Percentiles rank a stretch among this genome's conserved stretches.
These are phyloP conservation scores for Barnettozyma hawaiiensis DNA, from an alignment of 1,139 yeast genomes.

Conservation along the genomic window DNA sequence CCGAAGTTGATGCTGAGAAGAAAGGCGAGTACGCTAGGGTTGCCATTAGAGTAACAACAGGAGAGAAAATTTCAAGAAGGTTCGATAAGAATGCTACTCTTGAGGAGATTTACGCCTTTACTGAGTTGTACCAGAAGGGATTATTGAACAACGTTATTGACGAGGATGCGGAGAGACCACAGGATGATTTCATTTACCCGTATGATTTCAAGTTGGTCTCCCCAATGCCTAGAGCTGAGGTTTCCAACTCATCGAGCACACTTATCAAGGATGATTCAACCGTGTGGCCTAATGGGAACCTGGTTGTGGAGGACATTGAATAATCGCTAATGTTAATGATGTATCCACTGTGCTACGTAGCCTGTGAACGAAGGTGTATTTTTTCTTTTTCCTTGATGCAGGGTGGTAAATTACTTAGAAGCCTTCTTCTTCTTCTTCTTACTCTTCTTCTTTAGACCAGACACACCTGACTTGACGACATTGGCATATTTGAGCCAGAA, in stretches of 20 bases:
- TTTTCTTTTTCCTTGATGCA: too few relatives aligned
- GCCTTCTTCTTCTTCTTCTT: constrained; percentile 32
- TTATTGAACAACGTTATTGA: constrained; percentile 29
- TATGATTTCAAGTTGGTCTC: constrained; percentile 44
- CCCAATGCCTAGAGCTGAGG: constrained; percentile 51
- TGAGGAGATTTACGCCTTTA: constrained; percentile 56
- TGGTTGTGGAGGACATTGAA: constrained; percentile 44
- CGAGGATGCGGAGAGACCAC: constrained; percentile 29
- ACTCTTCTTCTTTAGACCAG: constrained; percentile 56
- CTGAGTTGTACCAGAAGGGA: constrained; percentile 38
- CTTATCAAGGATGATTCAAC: constrained; percentile 37
- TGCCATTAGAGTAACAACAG: constrained; percentile 53
- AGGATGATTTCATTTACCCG: constrained; percentile 36
- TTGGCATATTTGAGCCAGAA: constrained; percentile 70
- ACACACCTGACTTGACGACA: constrained; percentile 54
- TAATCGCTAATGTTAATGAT: constrained; percentile 5
- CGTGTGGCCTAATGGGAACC: constrained; percentile 57
- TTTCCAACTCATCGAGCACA: constrained; percentile 29
- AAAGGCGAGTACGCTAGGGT: constrained; percentile 38
- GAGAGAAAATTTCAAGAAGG: constrained; percentile 42
- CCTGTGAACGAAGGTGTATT: too few relatives aligned
- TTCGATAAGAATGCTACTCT: constrained; percentile 43
- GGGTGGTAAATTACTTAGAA: constrained; percentile 15
- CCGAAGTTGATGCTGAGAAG: constrained; percentile 29
- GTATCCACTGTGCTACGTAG: background rate